Percentiles rank a stretch among this genome's conserved stretches.
Evolutionary conservation across 2,329 filamentous ascomycete species (phyloP).

Genomic region (Claviceps sp.): DNA sequence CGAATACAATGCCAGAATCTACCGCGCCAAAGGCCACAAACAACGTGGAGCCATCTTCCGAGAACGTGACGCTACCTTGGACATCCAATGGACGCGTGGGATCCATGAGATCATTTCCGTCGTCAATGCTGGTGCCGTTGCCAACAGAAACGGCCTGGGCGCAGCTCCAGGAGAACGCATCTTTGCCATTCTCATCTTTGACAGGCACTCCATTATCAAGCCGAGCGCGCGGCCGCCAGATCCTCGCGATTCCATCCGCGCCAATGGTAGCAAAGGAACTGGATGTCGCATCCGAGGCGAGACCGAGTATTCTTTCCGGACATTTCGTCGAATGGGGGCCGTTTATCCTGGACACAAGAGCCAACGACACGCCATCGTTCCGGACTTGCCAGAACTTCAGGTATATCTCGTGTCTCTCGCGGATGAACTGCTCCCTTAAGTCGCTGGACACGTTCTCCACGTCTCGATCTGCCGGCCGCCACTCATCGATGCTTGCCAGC

Average conservation of each 20-base stretch:
- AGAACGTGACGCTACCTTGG: slow-evolving; percentile 63
- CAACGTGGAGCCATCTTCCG: slow-evolving; percentile 72
- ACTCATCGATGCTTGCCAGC: slow-evolving; percentile 86
- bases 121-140: slow-evolving; percentile 31
- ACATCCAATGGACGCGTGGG: slow-evolving; percentile 17
- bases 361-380: slow-evolving; percentile 44
- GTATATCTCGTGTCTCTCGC: slow-evolving; percentile 55
- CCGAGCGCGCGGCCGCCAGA: slow-evolving; percentile 68
- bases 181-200: slow-evolving; percentile 42
- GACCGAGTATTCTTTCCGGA: slow-evolving; percentile 51
- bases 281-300: slow-evolving; percentile 56
- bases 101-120: slow-evolving; percentile 15
- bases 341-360: slow-evolving; percentile 72
- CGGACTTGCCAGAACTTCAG: slow-evolving; percentile 82
- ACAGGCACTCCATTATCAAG: slow-evolving; percentile 54
- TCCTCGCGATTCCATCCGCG: slow-evolving; percentile 60
- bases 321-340: slow-evolving; percentile 55
- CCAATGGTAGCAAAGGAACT: slow-evolving; percentile 75
- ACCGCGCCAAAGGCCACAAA: slow-evolving; percentile 48
- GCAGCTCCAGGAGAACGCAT: slow-evolving; percentile 63
- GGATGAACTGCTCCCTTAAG: slow-evolving; percentile 30
- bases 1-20: slow-evolving; percentile 51
- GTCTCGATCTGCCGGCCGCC: slow-evolving; percentile 63
- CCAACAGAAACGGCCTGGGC: slow-evolving; percentile 43
- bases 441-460: slow-evolving; percentile 32